Conservation (phyloP, 2,329 filamentous ascomycete species). For the Xylaria arbuscula region DNA sequence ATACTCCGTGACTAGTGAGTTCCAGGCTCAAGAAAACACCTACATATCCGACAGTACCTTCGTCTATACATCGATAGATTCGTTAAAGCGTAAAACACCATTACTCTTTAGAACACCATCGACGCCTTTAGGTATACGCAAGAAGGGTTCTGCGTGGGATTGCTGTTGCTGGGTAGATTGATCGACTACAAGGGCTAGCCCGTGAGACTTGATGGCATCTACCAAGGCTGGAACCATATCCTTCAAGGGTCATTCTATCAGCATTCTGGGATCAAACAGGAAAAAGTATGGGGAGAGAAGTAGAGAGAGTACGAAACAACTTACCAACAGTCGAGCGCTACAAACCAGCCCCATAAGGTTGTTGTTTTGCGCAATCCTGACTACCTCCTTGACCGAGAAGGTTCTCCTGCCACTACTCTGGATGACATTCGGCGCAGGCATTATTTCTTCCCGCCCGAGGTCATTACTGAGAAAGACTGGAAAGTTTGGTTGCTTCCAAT, state of each 20-base stretch:
- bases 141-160: constrained; percentile 62
- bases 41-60: constrained; percentile 16
- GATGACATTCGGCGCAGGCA: constrained; percentile 52
- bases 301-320: constrained; percentile 50
- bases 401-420: constrained; percentile 75
- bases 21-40: neutral
- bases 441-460: constrained; percentile 72
- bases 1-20: neutral
- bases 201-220: constrained; percentile 93
- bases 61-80: constrained; percentile 79
- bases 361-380: constrained; percentile 91
- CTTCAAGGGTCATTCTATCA: constrained; percentile 57
- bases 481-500: constrained; percentile 99
- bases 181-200: constrained; percentile 90
- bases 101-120: constrained; percentile 88
- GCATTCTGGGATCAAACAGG: neutral
- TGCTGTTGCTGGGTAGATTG: constrained; percentile 70
- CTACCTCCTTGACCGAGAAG: constrained; percentile 93
- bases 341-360: constrained; percentile 99
- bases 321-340: constrained; percentile 84
- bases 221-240: constrained; percentile 93
- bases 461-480: constrained; percentile 96
- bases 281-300: neutral
- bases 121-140: constrained; percentile 79
- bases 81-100: constrained; percentile 91